phyloP scores from a whole-genome alignment of 306 rosid species.

The Glycine soja region DNA sequence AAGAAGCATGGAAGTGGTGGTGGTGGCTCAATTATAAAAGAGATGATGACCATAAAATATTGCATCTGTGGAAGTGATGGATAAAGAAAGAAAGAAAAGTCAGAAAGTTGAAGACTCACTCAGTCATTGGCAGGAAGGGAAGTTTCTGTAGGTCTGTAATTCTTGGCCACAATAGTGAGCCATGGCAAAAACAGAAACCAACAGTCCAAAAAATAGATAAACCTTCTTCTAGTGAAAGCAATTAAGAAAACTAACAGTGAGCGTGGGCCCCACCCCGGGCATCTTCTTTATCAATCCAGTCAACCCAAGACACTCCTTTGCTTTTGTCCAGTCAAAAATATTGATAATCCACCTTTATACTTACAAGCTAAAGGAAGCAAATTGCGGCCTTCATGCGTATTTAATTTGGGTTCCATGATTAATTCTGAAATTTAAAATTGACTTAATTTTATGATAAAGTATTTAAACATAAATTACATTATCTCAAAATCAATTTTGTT shows the following conservation, averaged over 20 bases:
- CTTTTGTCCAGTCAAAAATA: slow-evolving; percentile 42
- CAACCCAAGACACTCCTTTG: slow-evolving; percentile 49
- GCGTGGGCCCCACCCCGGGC: slow-evolving; percentile 49
- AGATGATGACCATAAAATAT: slow-evolving; percentile 24
- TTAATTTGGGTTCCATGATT: no score
- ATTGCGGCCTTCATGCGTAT: background rate
- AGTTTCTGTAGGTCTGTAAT: slow-evolving; percentile 18
- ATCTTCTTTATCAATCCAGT: slow-evolving; percentile 51
- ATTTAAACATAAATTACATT: no score
- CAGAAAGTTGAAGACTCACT: slow-evolving; percentile 25
- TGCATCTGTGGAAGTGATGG: slow-evolving; percentile 27
- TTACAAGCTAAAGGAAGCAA: slow-evolving; percentile 25
- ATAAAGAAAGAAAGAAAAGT: background rate
- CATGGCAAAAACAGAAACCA: no score
- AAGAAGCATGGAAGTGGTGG: slow-evolving; percentile 18
- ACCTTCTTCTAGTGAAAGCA: slow-evolving; percentile 18
- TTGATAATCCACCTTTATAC: slow-evolving; percentile 56
- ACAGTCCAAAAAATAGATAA: no score
- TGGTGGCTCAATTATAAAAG: slow-evolving; percentile 12
- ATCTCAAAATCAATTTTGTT: no score
- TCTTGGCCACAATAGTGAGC: no score
- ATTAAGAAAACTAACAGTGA: slow-evolving; percentile 43
- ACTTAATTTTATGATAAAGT: no score
- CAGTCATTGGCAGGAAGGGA: slow-evolving; percentile 18
- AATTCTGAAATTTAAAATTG: no score